Conservation (phyloP, 2,329 filamentous ascomycete species). For the Aspergillus costaricaensis region DNA sequence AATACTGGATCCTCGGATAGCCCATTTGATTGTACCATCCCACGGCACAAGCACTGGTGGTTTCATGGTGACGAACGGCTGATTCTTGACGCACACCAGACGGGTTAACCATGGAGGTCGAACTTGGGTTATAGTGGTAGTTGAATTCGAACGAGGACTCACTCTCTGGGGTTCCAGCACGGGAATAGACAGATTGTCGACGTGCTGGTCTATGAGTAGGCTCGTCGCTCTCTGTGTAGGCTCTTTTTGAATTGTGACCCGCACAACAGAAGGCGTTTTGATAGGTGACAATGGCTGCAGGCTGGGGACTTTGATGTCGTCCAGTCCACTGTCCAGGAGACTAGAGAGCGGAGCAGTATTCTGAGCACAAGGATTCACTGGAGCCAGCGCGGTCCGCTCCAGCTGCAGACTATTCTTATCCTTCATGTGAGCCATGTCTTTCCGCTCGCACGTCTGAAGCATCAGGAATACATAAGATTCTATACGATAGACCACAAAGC, state of each 20-base stretch:
- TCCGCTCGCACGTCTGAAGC: background rate
- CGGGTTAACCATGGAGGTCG: background rate
- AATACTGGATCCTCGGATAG: constrained; percentile 23
- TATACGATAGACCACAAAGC: background rate
- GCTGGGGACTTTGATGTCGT: constrained; percentile 20
- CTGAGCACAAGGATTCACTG: background rate
- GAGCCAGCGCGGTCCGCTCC: background rate
- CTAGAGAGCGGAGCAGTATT: background rate
- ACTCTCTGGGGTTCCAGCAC: constrained; percentile 19
- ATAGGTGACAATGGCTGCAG: constrained; percentile 13
- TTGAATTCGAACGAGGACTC: background rate
- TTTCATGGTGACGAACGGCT: background rate
- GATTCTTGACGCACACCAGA: background rate
- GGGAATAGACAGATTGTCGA: constrained; percentile 18
- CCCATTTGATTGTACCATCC: constrained; percentile 27
- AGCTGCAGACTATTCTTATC: background rate
- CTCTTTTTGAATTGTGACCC: background rate
- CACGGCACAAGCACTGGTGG: constrained; percentile 14
- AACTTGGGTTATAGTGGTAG: background rate
- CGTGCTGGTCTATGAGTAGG: constrained; percentile 11
- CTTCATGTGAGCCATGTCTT: background rate
- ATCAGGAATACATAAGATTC: background rate
- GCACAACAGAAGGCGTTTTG: background rate
- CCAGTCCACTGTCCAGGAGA: constrained; percentile 21
- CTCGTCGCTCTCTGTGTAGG: background rate